Evolutionary conservation across 2,329 filamentous ascomycete genomes (phyloP), one percentile per base, ranked within the genome.

Genomic region (Penicillium sp.): DNA sequence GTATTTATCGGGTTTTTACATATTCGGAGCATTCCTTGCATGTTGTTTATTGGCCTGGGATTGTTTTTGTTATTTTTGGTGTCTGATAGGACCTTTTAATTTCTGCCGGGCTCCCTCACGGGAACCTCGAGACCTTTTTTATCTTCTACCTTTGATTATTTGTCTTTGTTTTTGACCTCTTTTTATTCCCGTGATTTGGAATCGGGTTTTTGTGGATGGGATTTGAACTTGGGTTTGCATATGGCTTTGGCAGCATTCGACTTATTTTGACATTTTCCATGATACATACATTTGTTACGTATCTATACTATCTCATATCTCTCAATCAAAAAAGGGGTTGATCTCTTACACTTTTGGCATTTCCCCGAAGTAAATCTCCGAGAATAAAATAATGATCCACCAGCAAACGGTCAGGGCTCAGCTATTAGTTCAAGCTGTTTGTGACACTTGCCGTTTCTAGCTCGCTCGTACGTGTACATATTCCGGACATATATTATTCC

Each of bases 1-100:
- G 59, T 53, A 59, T 48, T 43, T 58, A 59, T 56, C 58, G 49
- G 52, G 58, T 43, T 60, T 61, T 50, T 66, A 67, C 58, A 66
- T 64, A 65, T 61, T 65, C 44, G 65, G 64, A 67, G 64, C 63
- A 63, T 60, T 57, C 45, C 58, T 57, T 59, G 64, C 63, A 62
- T 66, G 59, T 57, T 66, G 48, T 59, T 65, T 65, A 63, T 67
- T 65, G 63, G 65, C 55, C 57, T 66, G 64, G 62, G 60, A 62
- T 56, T 41, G 52, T 55, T 51, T 57, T 61, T 23, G 55, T 52
- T 51, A 34, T 58, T 58, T 60, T 59, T 64, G 57, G 57, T 60
- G 63, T 63, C 53, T 51, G 59, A 65, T 65, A 67, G 27, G 58
- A 66, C 56, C 46, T 60, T 65, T 59, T 67, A 61, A 66, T 63